Evolutionary conservation across 768 basidiomycete species (phyloP).

Genomic region (Lentinula edodes): DNA sequence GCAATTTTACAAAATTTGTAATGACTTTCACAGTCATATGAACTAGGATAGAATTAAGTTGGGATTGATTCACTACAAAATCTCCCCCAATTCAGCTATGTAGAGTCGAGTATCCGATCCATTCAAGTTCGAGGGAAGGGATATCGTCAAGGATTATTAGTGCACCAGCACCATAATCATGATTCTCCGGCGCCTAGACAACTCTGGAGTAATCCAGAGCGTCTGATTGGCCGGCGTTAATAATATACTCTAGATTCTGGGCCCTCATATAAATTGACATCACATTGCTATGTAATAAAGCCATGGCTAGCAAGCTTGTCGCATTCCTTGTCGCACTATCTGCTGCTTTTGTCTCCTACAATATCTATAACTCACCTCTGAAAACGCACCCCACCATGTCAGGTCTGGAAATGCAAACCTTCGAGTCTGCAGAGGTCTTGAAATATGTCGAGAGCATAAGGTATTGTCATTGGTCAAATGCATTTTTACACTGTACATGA

Average conservation of each 20-base stretch:
- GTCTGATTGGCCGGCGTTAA: background rate
- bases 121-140: slow-evolving; percentile 37
- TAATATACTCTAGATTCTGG: too few species aligned
- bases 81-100: too few species aligned
- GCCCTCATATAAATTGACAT: background rate
- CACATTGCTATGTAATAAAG: too few species aligned
- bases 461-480: background rate
- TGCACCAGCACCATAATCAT: slow-evolving; percentile 4
- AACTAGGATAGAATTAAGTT: too few species aligned
- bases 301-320: background rate
- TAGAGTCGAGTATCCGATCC: slow-evolving; percentile 31
- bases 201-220: background rate
- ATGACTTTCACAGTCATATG: too few species aligned
- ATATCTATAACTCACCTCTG: background rate
- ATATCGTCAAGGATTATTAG: slow-evolving; percentile 64
- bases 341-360: slow-evolving; percentile 2
- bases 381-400: background rate
- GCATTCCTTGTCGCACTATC: background rate
- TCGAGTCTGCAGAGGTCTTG: slow-evolving; percentile 1
- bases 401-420: slow-evolving; percentile 4
- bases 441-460: slow-evolving; percentile 7
- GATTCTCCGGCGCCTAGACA: background rate
- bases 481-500: background rate
- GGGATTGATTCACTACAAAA: too few species aligned
- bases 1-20: too few species aligned